A percentile compares a stretch with the other conserved stretches of the same genome.
These are phyloP conservation scores for Nothopassalora personata DNA, from an alignment of 2,329 filamentous ascomycete genomes.

Conservation along the genomic window DNA sequence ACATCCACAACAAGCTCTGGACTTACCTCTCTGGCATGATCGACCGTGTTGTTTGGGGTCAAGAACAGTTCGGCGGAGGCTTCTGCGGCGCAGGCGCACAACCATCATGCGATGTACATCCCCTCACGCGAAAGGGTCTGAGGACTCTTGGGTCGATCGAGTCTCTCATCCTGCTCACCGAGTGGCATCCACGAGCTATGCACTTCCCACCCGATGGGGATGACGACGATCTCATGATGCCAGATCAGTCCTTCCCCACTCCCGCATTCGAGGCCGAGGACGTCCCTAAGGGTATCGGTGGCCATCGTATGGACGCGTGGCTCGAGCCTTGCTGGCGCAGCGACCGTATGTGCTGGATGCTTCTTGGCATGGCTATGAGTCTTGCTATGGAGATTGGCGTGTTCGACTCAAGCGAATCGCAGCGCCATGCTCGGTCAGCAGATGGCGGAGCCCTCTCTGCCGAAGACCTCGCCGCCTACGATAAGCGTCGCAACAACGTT, in stretches of 20 bases:
- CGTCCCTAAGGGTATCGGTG: conserved; percentile 59
- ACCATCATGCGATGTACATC: conserved; percentile 62
- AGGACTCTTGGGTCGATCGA: conserved; percentile 91
- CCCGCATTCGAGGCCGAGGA: conserved; percentile 55
- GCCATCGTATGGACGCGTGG: conserved; percentile 87
- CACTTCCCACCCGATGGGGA: conserved; percentile 78
- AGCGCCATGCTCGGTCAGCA: conserved; percentile 48
- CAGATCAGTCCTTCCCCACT: conserved; percentile 63
- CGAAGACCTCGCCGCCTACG: conserved; percentile 66
- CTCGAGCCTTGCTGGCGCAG: conserved; percentile 87
- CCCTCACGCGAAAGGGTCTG: conserved; percentile 59
- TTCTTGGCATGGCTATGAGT: conserved; percentile 83
- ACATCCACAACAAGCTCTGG: conserved; percentile 95
- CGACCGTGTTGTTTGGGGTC: conserved; percentile 88
- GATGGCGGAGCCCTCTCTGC: conserved; percentile 33
- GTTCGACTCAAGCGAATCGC: conserved; percentile 74
- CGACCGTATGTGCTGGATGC: conserved; percentile 97
- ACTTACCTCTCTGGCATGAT: conserved; percentile 92
- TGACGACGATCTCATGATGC: conserved; percentile 59
- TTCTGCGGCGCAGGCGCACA: conserved; percentile 69
- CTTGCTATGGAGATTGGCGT: conserved; percentile 91
- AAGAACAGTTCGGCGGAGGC: conserved; percentile 88
- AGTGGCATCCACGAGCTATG: conserved; percentile 92
- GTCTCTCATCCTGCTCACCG: conserved; percentile 85
- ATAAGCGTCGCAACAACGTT: conserved; percentile 72